phyloP scores from a whole-genome alignment of 177 flowering plant genomes.

The Vitis hybrid region DNA sequence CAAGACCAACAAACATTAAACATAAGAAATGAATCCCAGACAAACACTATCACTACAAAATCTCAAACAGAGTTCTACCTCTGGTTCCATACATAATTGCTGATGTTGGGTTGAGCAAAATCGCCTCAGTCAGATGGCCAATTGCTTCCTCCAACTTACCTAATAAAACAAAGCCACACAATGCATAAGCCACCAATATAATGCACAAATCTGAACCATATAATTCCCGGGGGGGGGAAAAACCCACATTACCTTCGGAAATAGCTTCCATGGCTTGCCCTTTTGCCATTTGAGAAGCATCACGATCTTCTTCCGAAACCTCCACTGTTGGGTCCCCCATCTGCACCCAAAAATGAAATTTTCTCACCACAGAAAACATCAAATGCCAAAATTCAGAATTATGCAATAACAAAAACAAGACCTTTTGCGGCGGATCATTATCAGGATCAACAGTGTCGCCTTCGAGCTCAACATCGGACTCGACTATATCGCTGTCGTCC shows the following conservation, averaged over 20 bases:
- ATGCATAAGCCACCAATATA: not conserved
- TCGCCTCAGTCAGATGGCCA: constrained; percentile 76
- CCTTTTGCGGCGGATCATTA: constrained; percentile 90
- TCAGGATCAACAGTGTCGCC: constrained; percentile 89
- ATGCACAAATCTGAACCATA: not conserved
- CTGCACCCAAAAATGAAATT: constrained; percentile 29
- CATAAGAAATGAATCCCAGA: not conserved
- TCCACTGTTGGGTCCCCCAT: constrained; percentile 89
- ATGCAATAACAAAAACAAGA: constrained; percentile 14
- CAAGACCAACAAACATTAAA: not conserved
- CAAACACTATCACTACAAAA: not conserved
- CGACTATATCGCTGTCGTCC: constrained; percentile 75
- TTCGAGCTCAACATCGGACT: constrained; percentile 89
- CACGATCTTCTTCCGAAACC: constrained; percentile 86
- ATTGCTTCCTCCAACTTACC: constrained; percentile 89
- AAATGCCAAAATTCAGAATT: not conserved
- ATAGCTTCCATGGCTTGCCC: constrained; percentile 82
- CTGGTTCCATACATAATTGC: constrained; percentile 92
- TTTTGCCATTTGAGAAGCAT: constrained; percentile 79
- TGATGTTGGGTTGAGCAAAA: constrained; percentile 77
- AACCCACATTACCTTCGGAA: constrained; percentile 60
- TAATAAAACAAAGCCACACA: constrained; percentile 20
- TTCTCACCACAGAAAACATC: not conserved
- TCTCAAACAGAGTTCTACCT: constrained; percentile 41
- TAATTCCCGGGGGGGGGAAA: not conserved